phyloP scores from a whole-genome alignment of 139 green algal species.

The Medakamo hakoo region DNA sequence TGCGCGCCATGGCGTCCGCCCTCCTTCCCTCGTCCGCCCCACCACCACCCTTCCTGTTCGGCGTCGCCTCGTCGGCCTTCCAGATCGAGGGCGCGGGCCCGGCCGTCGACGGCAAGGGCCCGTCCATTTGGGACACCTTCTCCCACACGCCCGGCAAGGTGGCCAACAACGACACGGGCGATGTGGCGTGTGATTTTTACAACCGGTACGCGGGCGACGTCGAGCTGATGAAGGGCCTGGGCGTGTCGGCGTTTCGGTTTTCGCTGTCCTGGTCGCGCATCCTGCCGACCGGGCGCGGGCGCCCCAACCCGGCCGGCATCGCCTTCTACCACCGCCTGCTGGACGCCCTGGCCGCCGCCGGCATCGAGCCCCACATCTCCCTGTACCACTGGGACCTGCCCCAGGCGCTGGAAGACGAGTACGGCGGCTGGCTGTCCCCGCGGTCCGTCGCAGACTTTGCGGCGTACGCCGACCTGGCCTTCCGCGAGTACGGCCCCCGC shows the following conservation, averaged over 20 bases:
- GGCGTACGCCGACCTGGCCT: slow-evolving; percentile 21
- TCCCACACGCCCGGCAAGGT: slow-evolving; percentile 15
- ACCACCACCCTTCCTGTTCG: not conserved
- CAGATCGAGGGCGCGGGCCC: slow-evolving; percentile 3
- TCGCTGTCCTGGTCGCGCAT: slow-evolving; percentile 30
- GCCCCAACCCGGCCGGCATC: slow-evolving; percentile 13
- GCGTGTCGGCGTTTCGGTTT: slow-evolving; percentile 26
- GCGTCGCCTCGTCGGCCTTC: not conserved
- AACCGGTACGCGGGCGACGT: slow-evolving; percentile 25
- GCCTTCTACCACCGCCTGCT: slow-evolving; percentile 30
- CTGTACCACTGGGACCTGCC: slow-evolving; percentile 33
- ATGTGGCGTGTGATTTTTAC: slow-evolving; percentile 26
- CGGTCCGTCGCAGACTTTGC: slow-evolving; percentile 19
- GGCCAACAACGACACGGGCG: slow-evolving; percentile 13
- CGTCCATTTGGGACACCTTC: slow-evolving; percentile 39
- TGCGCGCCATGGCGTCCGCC: not conserved
- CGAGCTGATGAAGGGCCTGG: slow-evolving; percentile 24
- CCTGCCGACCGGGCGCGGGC: slow-evolving; percentile 13
- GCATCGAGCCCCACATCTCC: slow-evolving; percentile 33
- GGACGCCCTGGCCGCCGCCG: slow-evolving; percentile 21
- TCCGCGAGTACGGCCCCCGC: slow-evolving; percentile 20
- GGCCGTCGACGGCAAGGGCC: slow-evolving; percentile 12
- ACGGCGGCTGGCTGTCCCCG: slow-evolving; percentile 17
- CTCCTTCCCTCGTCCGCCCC: not conserved
- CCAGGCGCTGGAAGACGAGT: slow-evolving; percentile 18